Percentiles rank a stretch among this genome's conserved stretches.
Evolutionary conservation across 1,139 yeast genomes (phyloP).

Genomic region (Dujonia santamariae): DNA sequence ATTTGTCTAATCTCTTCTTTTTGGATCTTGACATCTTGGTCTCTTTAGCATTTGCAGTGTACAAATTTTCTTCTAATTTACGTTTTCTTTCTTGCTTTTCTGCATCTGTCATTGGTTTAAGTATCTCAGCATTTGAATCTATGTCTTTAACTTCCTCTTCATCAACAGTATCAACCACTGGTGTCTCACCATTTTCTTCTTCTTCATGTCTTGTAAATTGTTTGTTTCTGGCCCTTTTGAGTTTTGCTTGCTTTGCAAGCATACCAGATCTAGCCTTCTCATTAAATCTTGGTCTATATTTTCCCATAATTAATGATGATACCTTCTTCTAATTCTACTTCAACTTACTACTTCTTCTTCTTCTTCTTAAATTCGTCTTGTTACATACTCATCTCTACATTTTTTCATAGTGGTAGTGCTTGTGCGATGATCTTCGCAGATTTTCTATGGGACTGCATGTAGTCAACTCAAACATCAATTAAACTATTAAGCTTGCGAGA

Average conservation of each 20-base stretch:
- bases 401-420: too few relatives aligned
- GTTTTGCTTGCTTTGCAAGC: slow-evolving; percentile 74
- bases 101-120: slow-evolving; percentile 47
- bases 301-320: too few relatives aligned
- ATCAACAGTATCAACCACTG: slow-evolving; percentile 10
- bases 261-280: slow-evolving; percentile 85
- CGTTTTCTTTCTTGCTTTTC: slow-evolving; percentile 68
- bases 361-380: too few relatives aligned
- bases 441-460: too few relatives aligned
- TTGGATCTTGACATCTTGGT: slow-evolving; percentile 71
- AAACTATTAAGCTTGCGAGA: too few relatives aligned
- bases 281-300: slow-evolving; percentile 74
- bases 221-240: slow-evolving; percentile 67
- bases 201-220: slow-evolving; percentile 55
- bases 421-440: too few relatives aligned
- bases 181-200: slow-evolving; percentile 9
- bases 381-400: too few relatives aligned
- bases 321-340: too few relatives aligned
- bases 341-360: too few relatives aligned
- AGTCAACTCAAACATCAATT: too few relatives aligned
- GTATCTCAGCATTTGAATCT: slow-evolving; percentile 64
- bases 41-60: slow-evolving; percentile 53
- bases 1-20: slow-evolving; percentile 73
- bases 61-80: slow-evolving; percentile 55
- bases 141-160: too few relatives aligned